Evolutionary conservation across 257 asterid genomes (phyloP), one percentile per base, ranked within the genome.

Genomic region (Petunia secreta): DNA sequence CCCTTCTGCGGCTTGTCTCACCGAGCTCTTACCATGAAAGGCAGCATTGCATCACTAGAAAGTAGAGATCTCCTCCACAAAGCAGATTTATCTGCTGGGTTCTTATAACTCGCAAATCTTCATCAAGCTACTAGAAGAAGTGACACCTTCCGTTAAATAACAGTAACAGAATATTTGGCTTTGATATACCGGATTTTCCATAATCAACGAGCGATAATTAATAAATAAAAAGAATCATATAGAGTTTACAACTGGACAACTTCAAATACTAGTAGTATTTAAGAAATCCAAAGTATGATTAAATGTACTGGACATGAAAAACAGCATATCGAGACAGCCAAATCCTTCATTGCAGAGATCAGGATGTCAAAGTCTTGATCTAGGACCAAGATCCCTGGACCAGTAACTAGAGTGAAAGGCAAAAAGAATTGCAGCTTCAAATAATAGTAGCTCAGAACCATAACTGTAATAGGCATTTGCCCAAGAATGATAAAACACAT

Each of bases 401-500:
- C 97, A 5, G 98, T 89, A 80, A 92, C 98, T 69, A 97, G 97
- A 46, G 98, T 92, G 83, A 94, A 92, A 73, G 98, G 98, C 80
- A 94, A 95, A 77, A 92, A 90, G 78, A 91, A 86, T 77, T 92
- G 98, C 77, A 92, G 79, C 80, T 94, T 94, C 15, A 97, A 97
- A 83, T 92, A 94, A 87, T 92, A 94, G 86, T 93, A 25, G 25
- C 0, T 25, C 91, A 79, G 89, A 75, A 54, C 98, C 97, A 75
- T 84, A 91, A 82, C 89, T 86, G 86, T 91, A 87, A 77, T 92
- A 94, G 85, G 98, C 97, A 80, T 92, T 95, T 46, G 98, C 98
- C 97, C 97, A 94, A 81, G 98, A 94, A 86, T 92, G 97, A 85
- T 94, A 97, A 83, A 94, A 92, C 84, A 94, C 98, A 85, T 91